Base-by-base conservation (phyloP, 768 basidiomycete species). In the Trametes elegans region DNA sequence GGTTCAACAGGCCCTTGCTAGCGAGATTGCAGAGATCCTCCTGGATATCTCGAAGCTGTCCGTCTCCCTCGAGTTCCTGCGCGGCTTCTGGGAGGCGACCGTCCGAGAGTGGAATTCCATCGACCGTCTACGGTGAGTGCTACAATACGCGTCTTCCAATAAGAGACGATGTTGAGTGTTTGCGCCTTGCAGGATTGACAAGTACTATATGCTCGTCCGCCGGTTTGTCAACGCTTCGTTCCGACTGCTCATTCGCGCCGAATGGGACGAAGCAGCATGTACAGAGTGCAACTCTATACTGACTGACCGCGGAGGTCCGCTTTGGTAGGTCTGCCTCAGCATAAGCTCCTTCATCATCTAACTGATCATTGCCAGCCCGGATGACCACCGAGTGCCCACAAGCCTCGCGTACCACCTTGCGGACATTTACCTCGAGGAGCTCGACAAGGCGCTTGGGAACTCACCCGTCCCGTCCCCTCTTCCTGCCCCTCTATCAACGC, bases 31-130 rank as follows among this genome's bases (percentile, higher is more conserved):
- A 16, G 85, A 92, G 60, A 75, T 98, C 34, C 65, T 94, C 5
- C 73, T 98, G 43, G 79, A 76, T 9, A 90, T 95, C 39, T 73
- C 80, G 24, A 72, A 77, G 54, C 72, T 77, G 2, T 55, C 75
- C 21, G 73, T 83, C 36, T 82, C 93, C 2, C 71, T 98, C 2
- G 76, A 76, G 9, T 98, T 97, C 68, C 73, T 98, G 40, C 77
- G 78, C 18, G 93, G 92, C 0, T 99, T 98, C 67, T 99, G 96
- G 96, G 82, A 84, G 63, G 82, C 87, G 5, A 90, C 84, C 3
- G 88, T 94, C 7, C 77, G 93, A 11, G 96, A 99, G 72, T 98
- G 96, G 95, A 85, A 78, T 59, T 90, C 92, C 3, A 88, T 99
- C 29, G 96, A 99, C 68, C 79, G 90, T 39, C 72, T 96, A 62